These are phyloP conservation scores for Pleomassaria siparia DNA, from an alignment of 2,329 filamentous ascomycete genomes.

Conservation along the genomic window DNA sequence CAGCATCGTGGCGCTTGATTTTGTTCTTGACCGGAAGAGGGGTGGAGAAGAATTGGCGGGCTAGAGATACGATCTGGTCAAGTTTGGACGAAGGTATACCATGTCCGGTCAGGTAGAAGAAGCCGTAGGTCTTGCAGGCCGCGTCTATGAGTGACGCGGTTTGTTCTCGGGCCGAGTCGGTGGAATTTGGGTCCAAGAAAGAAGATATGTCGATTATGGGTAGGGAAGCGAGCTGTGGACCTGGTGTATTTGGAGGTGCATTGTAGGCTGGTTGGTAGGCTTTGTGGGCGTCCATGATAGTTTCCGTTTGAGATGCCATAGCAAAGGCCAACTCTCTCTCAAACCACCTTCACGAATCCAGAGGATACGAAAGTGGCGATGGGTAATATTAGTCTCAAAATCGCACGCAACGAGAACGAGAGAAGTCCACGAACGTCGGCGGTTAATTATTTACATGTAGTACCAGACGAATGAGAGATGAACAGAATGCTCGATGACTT, in stretches of 20 bases:
- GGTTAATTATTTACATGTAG: background rate
- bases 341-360: background rate
- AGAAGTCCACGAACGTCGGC: conserved; percentile 1
- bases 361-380: background rate
- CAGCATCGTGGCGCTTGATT: conserved; percentile 39
- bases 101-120: conserved; percentile 48
- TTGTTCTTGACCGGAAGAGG: conserved; percentile 32
- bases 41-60: conserved; percentile 38
- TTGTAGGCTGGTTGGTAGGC: background rate
- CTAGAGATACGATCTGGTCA: conserved; percentile 31
- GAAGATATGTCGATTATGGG: conserved; percentile 47
- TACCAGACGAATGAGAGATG: background rate
- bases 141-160: conserved; percentile 35
- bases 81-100: conserved; percentile 36
- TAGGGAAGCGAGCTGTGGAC: conserved; percentile 24
- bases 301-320: background rate
- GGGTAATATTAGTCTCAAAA: background rate
- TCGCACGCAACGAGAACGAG: background rate
- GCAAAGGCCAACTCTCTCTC: background rate
- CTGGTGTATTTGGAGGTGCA: conserved; percentile 10
- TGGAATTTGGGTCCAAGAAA: conserved; percentile 30
- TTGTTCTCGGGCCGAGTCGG: conserved; percentile 18
- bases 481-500: background rate
- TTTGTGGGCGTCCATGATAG: background rate
- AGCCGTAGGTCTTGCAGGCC: conserved; percentile 45